These are phyloP conservation scores for Prunus yedoensis DNA, from an alignment of 331 rosid species.

Conservation along the genomic window DNA sequence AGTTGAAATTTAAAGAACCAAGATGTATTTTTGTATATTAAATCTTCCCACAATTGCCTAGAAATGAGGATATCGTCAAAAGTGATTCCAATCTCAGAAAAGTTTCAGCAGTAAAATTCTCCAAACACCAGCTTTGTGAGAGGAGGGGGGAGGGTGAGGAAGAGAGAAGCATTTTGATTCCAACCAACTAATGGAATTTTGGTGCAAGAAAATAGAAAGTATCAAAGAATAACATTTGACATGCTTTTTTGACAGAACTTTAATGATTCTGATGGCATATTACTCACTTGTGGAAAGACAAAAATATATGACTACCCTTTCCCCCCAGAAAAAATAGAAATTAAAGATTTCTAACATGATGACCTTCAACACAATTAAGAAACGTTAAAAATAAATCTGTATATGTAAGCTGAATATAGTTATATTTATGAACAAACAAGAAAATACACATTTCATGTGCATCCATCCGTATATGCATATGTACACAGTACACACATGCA, in stretches of 20 bases:
- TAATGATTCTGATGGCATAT: neutral
- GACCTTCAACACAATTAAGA: neutral
- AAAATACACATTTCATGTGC: neutral
- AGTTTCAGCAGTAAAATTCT: neutral
- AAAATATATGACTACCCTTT: neutral
- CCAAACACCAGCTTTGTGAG: neutral
- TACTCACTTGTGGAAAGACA: neutral
- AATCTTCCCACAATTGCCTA: neutral
- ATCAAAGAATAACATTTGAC: neutral
- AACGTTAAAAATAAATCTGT: neutral
- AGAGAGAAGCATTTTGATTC: neutral
- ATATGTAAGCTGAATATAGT: too few relatives aligned
- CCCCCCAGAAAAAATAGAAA: neutral
- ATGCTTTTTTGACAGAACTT: neutral
- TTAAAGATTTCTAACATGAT: neutral
- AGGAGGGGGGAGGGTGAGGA: neutral
- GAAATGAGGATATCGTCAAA: neutral
- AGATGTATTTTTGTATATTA: neutral
- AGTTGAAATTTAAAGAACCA: neutral
- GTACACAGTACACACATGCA: neutral
- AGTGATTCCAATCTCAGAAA: neutral
- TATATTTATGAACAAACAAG: neutral
- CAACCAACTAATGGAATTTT: neutral
- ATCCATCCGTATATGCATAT: neutral
- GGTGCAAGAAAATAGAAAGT: neutral